A percentile compares a stretch with the other conserved stretches of the same genome.
Evolutionary conservation across 352 stramenopile species (phyloP).

Genomic region (Phytopythium helicoides): DNA sequence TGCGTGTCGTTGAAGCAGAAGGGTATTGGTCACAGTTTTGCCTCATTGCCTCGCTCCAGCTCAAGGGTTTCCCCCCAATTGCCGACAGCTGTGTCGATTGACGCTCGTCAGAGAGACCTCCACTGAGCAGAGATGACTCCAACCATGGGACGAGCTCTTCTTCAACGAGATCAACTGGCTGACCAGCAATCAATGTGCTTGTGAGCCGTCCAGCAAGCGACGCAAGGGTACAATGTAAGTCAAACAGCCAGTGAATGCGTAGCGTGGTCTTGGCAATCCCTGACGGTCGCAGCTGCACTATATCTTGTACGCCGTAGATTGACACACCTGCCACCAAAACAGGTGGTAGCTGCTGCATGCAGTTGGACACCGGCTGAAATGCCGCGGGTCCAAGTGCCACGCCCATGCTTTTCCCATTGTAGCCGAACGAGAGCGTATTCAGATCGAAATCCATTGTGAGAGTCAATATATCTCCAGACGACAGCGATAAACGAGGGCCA

Average conservation of each 20-base stretch:
- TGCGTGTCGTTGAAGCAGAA: constrained; percentile 6
- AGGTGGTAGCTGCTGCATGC: constrained; percentile 26
- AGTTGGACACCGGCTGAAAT: constrained; percentile 32
- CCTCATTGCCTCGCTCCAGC: constrained; percentile 39
- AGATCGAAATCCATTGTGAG: constrained; percentile 75
- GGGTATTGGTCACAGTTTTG: constrained; percentile 26
- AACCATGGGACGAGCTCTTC: constrained; percentile 84
- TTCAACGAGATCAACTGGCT: constrained; percentile 72
- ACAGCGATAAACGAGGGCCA: constrained; percentile 37
- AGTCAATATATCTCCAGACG: constrained; percentile 68
- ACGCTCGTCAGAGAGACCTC: constrained; percentile 32
- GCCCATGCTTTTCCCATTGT: constrained; percentile 64
- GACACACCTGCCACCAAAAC: constrained; percentile 58
- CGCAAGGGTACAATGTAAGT: constrained; percentile 72
- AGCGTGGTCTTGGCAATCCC: constrained; percentile 78
- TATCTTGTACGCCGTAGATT: constrained; percentile 64
- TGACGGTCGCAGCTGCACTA: constrained; percentile 69
- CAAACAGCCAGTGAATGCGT: constrained; percentile 79
- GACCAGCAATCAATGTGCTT: constrained; percentile 70
- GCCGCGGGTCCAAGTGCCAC: constrained; percentile 46
- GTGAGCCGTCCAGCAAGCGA: constrained; percentile 69
- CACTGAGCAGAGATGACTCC: constrained; percentile 77
- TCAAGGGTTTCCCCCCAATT: constrained; percentile 11
- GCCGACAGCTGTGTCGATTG: not conserved
- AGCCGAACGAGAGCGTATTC: constrained; percentile 63